A percentile compares a stretch with the other conserved stretches of the same genome.
Conservation (phyloP, 768 basidiomycete species). For the Amanita exitialis region DNA sequence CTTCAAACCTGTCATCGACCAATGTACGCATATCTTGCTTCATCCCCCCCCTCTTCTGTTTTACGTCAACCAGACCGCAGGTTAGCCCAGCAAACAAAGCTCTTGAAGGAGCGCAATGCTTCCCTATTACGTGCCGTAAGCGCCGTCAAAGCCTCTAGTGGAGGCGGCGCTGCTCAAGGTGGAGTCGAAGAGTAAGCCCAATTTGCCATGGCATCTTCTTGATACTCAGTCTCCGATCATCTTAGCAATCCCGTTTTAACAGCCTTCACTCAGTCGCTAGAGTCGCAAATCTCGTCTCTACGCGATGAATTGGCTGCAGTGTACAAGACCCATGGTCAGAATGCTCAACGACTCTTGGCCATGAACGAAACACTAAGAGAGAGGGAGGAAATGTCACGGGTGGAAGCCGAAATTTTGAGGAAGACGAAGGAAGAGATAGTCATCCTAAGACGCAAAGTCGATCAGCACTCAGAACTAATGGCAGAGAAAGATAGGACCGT, state of each 20-base stretch:
- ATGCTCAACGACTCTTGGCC: slow-evolving; percentile 82
- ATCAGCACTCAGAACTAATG: slow-evolving; percentile 80
- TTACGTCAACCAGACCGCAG: slow-evolving; percentile 55
- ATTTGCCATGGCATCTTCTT: slow-evolving; percentile 1
- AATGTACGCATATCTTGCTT: slow-evolving; percentile 50
- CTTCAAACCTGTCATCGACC: slow-evolving; percentile 81
- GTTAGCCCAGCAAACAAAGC: slow-evolving; percentile 84
- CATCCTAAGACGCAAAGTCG: slow-evolving; percentile 62
- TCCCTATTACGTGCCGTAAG: slow-evolving; percentile 80
- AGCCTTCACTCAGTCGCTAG: slow-evolving; percentile 86
- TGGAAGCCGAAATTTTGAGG: slow-evolving; percentile 73
- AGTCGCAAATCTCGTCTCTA: slow-evolving; percentile 86
- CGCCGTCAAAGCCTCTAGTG: slow-evolving; percentile 52
- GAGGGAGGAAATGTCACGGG: slow-evolving; percentile 79
- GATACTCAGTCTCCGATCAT: slow-evolving; percentile 3
- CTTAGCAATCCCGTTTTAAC: slow-evolving; percentile 74
- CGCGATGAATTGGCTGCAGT: slow-evolving; percentile 89
- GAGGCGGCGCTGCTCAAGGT: slow-evolving; percentile 44
- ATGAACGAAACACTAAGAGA: slow-evolving; percentile 95
- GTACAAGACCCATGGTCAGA: slow-evolving; percentile 95
- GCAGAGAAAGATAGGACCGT: slow-evolving; percentile 81
- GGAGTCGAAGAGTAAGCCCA: slow-evolving; percentile 57
- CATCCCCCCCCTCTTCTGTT: slow-evolving; percentile 10
- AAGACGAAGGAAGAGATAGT: slow-evolving; percentile 70
- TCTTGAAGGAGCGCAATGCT: slow-evolving; percentile 88